These are phyloP conservation scores for Petunia secreta DNA, from an alignment of 257 asterid species.

Conservation along the genomic window DNA sequence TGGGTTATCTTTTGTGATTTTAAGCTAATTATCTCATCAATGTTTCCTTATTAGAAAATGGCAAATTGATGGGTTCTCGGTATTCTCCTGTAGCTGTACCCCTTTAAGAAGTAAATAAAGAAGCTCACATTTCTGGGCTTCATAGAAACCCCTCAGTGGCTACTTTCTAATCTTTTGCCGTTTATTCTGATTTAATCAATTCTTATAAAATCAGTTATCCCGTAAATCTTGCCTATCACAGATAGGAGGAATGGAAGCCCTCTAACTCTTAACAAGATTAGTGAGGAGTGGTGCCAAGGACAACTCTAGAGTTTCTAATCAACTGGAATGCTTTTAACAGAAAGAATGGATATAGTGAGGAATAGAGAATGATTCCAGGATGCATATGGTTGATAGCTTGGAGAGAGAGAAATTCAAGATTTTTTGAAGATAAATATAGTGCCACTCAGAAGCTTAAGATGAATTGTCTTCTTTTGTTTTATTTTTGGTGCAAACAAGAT, in stretches of 20 bases:
- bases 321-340: no score
- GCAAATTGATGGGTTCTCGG: neutral
- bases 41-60: neutral
- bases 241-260: neutral
- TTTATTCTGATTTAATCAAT: neutral
- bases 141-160: slow-evolving; percentile 1
- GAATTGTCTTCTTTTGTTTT: no score
- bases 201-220: neutral
- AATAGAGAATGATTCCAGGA: no score
- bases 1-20: neutral
- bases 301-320: no score
- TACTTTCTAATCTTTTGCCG: neutral
- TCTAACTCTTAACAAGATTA: neutral
- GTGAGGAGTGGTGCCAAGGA: no score
- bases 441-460: no score
- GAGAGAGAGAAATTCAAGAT: no score
- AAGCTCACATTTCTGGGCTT: neutral
- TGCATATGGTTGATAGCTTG: no score
- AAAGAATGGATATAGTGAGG: no score
- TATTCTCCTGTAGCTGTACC: neutral
- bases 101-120: neutral
- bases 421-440: no score
- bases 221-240: neutral
- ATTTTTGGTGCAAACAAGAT: no score
- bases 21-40: neutral